phyloP scores from a whole-genome alignment of 768 basidiomycete genomes.

The Nidularia sp. region DNA sequence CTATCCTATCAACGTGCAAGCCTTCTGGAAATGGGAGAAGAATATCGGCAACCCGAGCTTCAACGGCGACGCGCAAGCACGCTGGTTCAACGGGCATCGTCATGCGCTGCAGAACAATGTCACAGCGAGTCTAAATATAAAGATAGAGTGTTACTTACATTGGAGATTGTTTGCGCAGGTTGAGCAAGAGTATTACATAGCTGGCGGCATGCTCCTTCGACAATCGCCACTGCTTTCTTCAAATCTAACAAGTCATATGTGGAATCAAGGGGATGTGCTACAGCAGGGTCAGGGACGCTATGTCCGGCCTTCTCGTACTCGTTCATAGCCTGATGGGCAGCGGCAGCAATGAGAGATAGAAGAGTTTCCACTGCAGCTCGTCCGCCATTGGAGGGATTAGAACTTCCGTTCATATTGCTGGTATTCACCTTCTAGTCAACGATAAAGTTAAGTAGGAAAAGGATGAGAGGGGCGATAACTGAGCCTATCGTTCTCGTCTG shows the following conservation, averaged over 20 bases:
- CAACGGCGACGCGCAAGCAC: conserved; percentile 14
- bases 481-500: no score
- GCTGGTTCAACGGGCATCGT: conserved; percentile 9
- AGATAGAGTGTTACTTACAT: conserved; percentile 15
- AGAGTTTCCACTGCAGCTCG: conserved; percentile 7
- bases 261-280: conserved; percentile 19
- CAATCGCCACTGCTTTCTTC: conserved; percentile 16
- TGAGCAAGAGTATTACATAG: conserved; percentile 27
- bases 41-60: conserved; percentile 20
- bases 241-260: conserved; percentile 14
- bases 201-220: conserved; percentile 31
- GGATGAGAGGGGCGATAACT: no score
- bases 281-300: conserved; percentile 18
- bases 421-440: no score
- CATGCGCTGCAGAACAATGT: neutral
- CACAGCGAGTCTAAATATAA: neutral
- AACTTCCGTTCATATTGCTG: no score
- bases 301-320: conserved; percentile 21
- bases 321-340: conserved; percentile 24
- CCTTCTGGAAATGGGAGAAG: conserved; percentile 21
- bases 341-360: conserved; percentile 21
- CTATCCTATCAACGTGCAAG: conserved; percentile 19
- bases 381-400: neutral
- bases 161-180: conserved; percentile 24
- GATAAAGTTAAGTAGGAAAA: no score